A percentile compares a stretch with the other conserved stretches of the same genome.
phyloP scores from a whole-genome alignment of 2,329 filamentous ascomycete genomes.

The Penicillium hordei region DNA sequence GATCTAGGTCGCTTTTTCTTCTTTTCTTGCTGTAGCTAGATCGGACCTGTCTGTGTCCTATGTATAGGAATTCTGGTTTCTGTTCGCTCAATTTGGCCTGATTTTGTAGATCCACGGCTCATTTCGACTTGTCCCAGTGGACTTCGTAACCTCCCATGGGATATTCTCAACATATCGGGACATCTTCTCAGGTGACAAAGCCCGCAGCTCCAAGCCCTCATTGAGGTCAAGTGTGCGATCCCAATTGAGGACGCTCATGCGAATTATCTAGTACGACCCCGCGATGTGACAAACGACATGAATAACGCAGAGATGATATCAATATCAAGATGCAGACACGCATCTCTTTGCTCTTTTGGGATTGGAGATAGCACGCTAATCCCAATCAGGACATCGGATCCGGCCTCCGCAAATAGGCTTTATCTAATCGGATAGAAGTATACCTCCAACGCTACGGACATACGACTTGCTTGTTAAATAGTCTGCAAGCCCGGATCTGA shows the following conservation, averaged over 20 bases:
- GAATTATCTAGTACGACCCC: not conserved
- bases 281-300: conserved; percentile 5
- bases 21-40: conserved; percentile 8
- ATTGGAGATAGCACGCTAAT: conserved; percentile 33
- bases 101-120: not conserved
- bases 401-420: conserved; percentile 47
- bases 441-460: not conserved
- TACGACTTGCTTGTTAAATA: conserved; percentile 13
- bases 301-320: not conserved
- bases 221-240: not conserved
- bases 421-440: conserved; percentile 16
- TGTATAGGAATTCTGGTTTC: conserved; percentile 6
- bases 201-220: not conserved
- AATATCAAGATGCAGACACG: conserved; percentile 14
- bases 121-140: not conserved
- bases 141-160: not conserved
- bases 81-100: not conserved
- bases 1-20: conserved; percentile 10
- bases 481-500: not conserved
- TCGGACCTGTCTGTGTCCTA: conserved; percentile 6
- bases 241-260: not conserved
- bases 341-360: conserved; percentile 24
- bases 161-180: not conserved
- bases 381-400: conserved; percentile 59
- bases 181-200: not conserved